A percentile compares a stretch with the other conserved stretches of the same genome.
phyloP scores from a whole-genome alignment of 768 basidiomycete genomes.

The Kwoniella dejecticola region DNA sequence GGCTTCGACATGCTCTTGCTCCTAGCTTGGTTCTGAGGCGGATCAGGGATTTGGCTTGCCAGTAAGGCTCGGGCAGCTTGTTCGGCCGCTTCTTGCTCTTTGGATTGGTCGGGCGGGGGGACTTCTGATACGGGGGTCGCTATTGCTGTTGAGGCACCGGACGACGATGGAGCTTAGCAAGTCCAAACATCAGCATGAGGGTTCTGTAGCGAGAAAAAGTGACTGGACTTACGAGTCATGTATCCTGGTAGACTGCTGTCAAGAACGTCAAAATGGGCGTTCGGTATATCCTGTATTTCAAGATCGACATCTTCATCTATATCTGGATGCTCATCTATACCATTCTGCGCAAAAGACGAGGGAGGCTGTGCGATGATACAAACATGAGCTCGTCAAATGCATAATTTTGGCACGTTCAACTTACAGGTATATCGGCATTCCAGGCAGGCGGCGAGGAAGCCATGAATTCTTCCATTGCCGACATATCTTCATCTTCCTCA shows the following conservation, averaged over 20 bases:
- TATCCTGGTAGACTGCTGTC: slow-evolving; percentile 76
- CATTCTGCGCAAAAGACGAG: slow-evolving; percentile 31
- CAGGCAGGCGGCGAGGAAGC: slow-evolving; percentile 56
- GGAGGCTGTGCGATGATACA: too few relatives aligned
- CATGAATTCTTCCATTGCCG: slow-evolving; percentile 59
- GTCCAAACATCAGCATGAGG: neutral
- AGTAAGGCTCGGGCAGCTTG: slow-evolving; percentile 49
- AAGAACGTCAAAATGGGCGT: slow-evolving; percentile 80
- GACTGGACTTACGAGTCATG: slow-evolving; percentile 40
- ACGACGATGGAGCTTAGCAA: slow-evolving; percentile 13
- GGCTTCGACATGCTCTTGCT: slow-evolving; percentile 63
- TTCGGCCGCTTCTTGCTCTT: slow-evolving; percentile 33
- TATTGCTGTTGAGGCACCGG: slow-evolving; percentile 5
- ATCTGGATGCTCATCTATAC: slow-evolving; percentile 75
- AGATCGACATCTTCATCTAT: slow-evolving; percentile 66
- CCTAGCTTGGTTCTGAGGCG: slow-evolving; percentile 61
- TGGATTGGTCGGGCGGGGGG: neutral
- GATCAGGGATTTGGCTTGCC: slow-evolving; percentile 33
- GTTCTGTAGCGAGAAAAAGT: neutral
- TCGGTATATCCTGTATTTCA: slow-evolving; percentile 62
- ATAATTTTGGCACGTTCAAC: too few relatives aligned
- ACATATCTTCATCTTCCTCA: slow-evolving; percentile 67
- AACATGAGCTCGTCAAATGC: too few relatives aligned
- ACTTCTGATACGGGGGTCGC: slow-evolving; percentile 2
- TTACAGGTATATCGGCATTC: slow-evolving; percentile 53